Percentiles rank a stretch among this genome's conserved stretches.
Evolutionary conservation across 208 protist species (phyloP).

Genomic region (Leishmania guyanensis): DNA sequence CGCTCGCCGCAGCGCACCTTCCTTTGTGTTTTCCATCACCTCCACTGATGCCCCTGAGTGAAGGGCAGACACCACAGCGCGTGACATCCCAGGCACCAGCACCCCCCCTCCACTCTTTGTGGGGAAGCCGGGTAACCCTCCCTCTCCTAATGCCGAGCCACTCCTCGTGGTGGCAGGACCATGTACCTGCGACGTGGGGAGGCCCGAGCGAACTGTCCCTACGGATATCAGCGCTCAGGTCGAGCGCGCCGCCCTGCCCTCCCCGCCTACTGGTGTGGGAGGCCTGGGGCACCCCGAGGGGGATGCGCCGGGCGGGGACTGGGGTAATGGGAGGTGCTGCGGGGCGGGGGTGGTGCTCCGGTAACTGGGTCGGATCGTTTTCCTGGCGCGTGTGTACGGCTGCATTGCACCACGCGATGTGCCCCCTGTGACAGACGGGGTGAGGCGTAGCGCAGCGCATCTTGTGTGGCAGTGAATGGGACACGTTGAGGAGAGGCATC

Average conservation of each 20-base stretch:
- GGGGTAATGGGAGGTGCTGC: background rate
- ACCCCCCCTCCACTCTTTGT: background rate
- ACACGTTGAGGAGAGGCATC: background rate
- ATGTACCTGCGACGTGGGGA: background rate
- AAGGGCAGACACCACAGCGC: too few relatives aligned
- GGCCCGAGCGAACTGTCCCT: background rate
- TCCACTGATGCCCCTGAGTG: background rate
- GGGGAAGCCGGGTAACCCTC: background rate
- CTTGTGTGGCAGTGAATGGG: background rate
- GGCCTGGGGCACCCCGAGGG: background rate
- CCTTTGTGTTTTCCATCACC: background rate
- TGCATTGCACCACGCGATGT: background rate
- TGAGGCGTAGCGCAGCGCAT: background rate
- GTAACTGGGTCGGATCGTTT: background rate
- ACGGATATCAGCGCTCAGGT: background rate
- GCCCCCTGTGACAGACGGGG: background rate
- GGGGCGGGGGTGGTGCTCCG: background rate
- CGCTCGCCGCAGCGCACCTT: background rate
- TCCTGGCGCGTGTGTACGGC: background rate
- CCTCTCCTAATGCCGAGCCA: background rate
- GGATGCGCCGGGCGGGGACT: background rate
- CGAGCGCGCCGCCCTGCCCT: too few relatives aligned
- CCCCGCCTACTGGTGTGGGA: background rate
- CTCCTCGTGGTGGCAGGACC: background rate
- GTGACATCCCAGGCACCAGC: background rate